These are phyloP conservation scores for Podospora bellae-mahoneyi DNA, from an alignment of 495 filamentous ascomycete species.

Conservation along the genomic window DNA sequence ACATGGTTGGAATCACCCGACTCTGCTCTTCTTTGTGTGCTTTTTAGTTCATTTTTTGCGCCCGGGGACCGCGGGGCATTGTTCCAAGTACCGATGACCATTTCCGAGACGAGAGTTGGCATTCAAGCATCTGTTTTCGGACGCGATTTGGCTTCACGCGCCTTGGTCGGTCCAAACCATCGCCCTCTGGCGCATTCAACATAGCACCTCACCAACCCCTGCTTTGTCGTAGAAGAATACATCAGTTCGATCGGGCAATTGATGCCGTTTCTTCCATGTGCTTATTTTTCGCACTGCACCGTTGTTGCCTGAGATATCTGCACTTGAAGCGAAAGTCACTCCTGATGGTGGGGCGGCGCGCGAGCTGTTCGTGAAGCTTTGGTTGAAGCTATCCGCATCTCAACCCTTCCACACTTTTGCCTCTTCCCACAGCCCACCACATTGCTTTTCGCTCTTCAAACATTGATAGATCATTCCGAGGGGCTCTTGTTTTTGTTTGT, in stretches of 20 bases:
- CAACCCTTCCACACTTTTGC: slow-evolving; percentile 17
- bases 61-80: neutral
- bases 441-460: neutral
- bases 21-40: slow-evolving; percentile 17
- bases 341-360: slow-evolving; percentile 16
- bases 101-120: neutral
- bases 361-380: slow-evolving; percentile 11
- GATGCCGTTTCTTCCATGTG: slow-evolving; percentile 24
- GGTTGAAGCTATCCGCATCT: slow-evolving; percentile 45
- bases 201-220: slow-evolving; percentile 33
- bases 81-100: slow-evolving; percentile 8
- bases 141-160: slow-evolving; percentile 30
- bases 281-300: slow-evolving; percentile 11
- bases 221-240: slow-evolving; percentile 23
- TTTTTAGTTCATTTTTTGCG: slow-evolving; percentile 30
- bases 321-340: slow-evolving; percentile 25
- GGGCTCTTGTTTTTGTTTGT: slow-evolving; percentile 3
- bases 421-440: slow-evolving; percentile 13
- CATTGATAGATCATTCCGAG: slow-evolving; percentile 8
- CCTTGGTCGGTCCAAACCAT: slow-evolving; percentile 16
- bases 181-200: slow-evolving; percentile 35
- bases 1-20: neutral
- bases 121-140: slow-evolving; percentile 23
- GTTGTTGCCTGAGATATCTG: slow-evolving; percentile 4
- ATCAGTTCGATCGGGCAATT: slow-evolving; percentile 24